Evolutionary conservation across 2,329 filamentous ascomycete species (phyloP).

Genomic region (Alternaria triticimaculans): DNA sequence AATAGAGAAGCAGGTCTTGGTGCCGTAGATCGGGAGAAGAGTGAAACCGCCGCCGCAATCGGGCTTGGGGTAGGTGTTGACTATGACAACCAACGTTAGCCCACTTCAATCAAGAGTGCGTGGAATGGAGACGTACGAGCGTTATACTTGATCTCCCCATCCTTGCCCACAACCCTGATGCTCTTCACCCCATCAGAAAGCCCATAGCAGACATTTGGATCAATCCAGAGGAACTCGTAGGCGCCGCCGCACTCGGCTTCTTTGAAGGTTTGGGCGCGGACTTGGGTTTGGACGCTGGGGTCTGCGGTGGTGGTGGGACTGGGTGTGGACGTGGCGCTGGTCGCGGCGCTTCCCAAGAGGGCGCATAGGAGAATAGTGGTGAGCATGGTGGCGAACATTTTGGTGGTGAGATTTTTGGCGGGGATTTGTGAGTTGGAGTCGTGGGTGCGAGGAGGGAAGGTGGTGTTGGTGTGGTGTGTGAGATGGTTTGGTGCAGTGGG

Average conservation of each 20-base stretch:
- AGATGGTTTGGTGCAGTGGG: neutral
- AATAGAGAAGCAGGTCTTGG: neutral
- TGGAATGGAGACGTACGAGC: neutral
- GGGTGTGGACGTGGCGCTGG: neutral
- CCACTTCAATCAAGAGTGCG: too few species aligned
- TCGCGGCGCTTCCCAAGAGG: neutral
- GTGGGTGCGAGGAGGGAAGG: neutral
- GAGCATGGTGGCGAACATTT: neutral
- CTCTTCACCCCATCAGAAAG: neutral
- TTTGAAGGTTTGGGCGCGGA: neutral
- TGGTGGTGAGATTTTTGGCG: neutral
- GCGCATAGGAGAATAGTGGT: neutral
- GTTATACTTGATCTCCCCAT: neutral
- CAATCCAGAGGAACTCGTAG: neutral
- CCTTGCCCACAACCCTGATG: neutral
- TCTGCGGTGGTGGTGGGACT: neutral
- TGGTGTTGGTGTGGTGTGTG: neutral
- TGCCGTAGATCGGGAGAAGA: neutral
- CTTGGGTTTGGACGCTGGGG: neutral
- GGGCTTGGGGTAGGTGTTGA: neutral
- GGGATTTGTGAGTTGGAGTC: accelerated
- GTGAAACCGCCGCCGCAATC: neutral
- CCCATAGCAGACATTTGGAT: neutral
- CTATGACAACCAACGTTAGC: too few species aligned
- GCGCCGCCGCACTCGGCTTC: neutral